phyloP scores from a whole-genome alignment of 352 stramenopile genomes.

The Phytopythium ostracodes region DNA sequence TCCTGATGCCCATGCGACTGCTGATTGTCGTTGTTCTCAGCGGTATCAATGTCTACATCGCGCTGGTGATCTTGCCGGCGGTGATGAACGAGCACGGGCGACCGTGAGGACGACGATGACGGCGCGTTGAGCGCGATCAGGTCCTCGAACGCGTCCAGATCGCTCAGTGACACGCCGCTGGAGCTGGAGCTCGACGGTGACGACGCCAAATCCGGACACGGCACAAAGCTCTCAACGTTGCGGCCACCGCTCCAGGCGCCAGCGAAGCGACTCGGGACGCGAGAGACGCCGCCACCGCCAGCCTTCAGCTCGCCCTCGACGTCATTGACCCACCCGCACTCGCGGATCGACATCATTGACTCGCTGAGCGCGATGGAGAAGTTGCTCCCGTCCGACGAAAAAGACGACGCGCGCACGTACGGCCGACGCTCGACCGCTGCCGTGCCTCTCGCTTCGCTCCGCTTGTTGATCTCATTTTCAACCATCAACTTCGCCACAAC shows the following conservation, averaged over 20 bases:
- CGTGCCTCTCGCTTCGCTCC: not conserved
- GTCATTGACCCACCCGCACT: constrained; percentile 1
- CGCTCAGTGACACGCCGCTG: constrained; percentile 56
- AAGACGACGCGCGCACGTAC: constrained; percentile 15
- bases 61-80: constrained; percentile 5
- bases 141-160: constrained; percentile 53
- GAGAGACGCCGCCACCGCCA: not conserved
- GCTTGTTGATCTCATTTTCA: not conserved
- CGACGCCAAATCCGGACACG: constrained; percentile 10
- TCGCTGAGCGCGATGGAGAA: constrained; percentile 49
- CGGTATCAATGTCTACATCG: not conserved
- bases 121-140: constrained; percentile 11
- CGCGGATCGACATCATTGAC: constrained; percentile 22
- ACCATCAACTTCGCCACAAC: not conserved
- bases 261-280: constrained; percentile 3
- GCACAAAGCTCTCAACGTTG: not conserved
- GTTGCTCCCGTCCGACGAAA: constrained; percentile 42
- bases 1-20: constrained; percentile 17
- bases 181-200: constrained; percentile 42
- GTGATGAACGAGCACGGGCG: not conserved
- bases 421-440: not conserved
- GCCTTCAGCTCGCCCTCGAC: not conserved
- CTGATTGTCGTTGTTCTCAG: constrained; percentile 3
- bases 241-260: not conserved
- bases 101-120: not conserved